Conservation (phyloP, 305 asterid species). For the Striga hermonthica region DNA sequence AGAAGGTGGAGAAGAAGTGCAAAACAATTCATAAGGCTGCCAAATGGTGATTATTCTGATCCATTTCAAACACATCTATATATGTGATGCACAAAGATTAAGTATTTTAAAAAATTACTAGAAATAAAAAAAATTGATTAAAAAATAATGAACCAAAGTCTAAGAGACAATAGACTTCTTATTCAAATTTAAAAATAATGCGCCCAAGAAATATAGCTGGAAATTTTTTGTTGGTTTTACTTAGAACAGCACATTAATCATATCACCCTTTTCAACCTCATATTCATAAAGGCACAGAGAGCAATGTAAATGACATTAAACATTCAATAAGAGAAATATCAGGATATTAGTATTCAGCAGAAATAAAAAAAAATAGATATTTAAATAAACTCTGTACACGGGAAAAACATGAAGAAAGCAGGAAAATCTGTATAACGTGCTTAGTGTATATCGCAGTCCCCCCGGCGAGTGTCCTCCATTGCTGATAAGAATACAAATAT, state of each 20-base stretch:
- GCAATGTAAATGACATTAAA: no score
- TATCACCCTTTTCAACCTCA: slow-evolving; percentile 35
- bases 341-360: no score
- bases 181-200: slow-evolving; percentile 24
- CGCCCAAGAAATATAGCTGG: slow-evolving; percentile 35
- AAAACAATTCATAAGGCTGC: slow-evolving; percentile 20
- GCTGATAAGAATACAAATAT: no score
- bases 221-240: slow-evolving; percentile 28
- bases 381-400: no score
- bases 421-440: no score
- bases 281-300: no score
- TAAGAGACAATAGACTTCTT: slow-evolving; percentile 17
- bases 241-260: slow-evolving; percentile 29
- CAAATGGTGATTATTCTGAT: slow-evolving; percentile 15
- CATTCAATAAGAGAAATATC: no score
- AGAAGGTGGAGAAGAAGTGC: slow-evolving; percentile 25
- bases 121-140: no score
- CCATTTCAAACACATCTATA: slow-evolving; percentile 14
- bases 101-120: slow-evolving; percentile 18
- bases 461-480: no score
- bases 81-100: slow-evolving; percentile 17
- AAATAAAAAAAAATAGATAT: no score
- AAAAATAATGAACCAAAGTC: slow-evolving; percentile 20
- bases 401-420: no score
- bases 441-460: no score